Conservation (phyloP, 352 stramenopile genomes). For the Globisporangium apiculatum region DNA sequence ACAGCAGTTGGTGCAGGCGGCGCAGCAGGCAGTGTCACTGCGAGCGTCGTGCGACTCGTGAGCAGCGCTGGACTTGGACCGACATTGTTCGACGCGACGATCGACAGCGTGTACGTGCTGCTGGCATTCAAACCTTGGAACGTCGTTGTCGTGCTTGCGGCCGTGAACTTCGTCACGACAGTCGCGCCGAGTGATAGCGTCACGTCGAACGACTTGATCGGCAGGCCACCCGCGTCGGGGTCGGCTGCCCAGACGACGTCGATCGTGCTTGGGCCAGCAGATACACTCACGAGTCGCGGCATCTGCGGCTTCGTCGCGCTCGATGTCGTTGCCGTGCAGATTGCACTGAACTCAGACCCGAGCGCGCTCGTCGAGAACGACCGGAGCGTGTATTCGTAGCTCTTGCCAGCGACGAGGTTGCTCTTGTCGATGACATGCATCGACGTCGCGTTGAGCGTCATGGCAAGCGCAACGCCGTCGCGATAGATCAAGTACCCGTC, state of each 20-base stretch:
- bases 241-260: constrained; percentile 29
- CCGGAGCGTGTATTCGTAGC: constrained; percentile 42
- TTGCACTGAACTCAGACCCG: constrained; percentile 29
- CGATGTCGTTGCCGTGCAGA: constrained; percentile 23
- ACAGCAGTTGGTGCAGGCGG: constrained; percentile 21
- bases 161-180: constrained; percentile 15
- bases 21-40: constrained; percentile 13
- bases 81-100: constrained; percentile 27
- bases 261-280: constrained; percentile 26
- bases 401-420: constrained; percentile 22
- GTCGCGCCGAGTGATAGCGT: constrained; percentile 18
- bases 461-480: constrained; percentile 22
- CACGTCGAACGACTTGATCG: constrained; percentile 28
- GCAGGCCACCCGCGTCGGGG: constrained; percentile 34
- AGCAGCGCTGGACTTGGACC: constrained; percentile 20
- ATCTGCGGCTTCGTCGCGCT: constrained; percentile 27
- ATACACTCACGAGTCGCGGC: constrained; percentile 10
- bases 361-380: constrained; percentile 32
- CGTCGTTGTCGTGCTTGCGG: constrained; percentile 12
- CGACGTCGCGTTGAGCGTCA: constrained; percentile 13
- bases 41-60: constrained; percentile 18
- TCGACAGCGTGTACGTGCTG: constrained; percentile 24
- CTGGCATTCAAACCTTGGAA: constrained; percentile 31
- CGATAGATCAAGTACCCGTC: constrained; percentile 46
- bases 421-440: constrained; percentile 31